Conservation (phyloP, 176 grass and related monocot genomes). For the Pharus latifolius region DNA sequence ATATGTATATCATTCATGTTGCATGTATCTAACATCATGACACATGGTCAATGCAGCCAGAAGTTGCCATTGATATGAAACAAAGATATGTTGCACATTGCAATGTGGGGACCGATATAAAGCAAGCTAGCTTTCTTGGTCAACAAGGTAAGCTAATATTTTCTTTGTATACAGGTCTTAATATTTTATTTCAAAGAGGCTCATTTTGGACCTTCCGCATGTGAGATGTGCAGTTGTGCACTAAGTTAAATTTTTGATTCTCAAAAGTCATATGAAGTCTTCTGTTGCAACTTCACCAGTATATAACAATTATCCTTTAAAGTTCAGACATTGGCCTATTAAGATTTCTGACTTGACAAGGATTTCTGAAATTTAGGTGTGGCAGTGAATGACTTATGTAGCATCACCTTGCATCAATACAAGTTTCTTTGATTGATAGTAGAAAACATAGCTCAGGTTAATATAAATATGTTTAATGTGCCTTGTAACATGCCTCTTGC, state of each 20-base stretch:
- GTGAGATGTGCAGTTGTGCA: not conserved
- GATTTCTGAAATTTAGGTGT: not conserved
- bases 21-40: conserved; percentile 6
- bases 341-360: not conserved
- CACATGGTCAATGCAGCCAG: conserved; percentile 49
- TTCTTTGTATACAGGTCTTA: conserved; percentile 13
- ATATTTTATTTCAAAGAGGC: too few species aligned
- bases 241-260: too few species aligned
- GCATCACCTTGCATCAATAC: not conserved
- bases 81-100: conserved; percentile 95
- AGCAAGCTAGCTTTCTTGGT: conserved; percentile 97
- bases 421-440: not conserved
- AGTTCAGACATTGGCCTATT: not conserved
- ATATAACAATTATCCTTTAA: not conserved
- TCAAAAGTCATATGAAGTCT: too few species aligned
- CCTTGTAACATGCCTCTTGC: not conserved
- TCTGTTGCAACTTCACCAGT: not conserved
- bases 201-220: not conserved
- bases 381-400: not conserved
- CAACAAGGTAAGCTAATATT: conserved; percentile 47
- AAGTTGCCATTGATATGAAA: conserved; percentile 88
- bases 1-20: not conserved
- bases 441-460: not conserved
- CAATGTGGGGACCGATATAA: conserved; percentile 95
- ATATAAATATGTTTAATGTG: not conserved